These are phyloP conservation scores for Santalum album DNA, from an alignment of 164 flowering plant species.

Conservation along the genomic window DNA sequence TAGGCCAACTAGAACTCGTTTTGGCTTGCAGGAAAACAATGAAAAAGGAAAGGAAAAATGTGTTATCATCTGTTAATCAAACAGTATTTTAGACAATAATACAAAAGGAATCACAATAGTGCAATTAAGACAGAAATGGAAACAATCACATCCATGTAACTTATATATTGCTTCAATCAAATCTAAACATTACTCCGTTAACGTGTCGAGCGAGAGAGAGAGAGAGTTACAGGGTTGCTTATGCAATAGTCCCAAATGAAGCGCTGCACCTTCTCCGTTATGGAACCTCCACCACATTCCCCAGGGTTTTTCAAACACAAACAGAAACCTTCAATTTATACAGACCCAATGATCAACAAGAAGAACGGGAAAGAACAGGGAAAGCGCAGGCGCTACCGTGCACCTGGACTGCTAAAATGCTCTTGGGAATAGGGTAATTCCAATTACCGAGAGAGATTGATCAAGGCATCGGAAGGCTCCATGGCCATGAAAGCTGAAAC, in stretches of 20 bases:
- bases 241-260: constrained; percentile 63
- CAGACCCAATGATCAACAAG: neutral
- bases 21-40: too few relatives aligned
- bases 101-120: too few relatives aligned
- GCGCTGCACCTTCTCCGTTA: constrained; percentile 54
- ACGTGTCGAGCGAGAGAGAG: neutral
- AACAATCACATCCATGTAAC: too few relatives aligned
- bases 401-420: neutral
- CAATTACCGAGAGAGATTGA: constrained; percentile 50
- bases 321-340: neutral
- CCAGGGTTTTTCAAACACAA: constrained; percentile 13
- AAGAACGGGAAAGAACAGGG: neutral
- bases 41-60: too few relatives aligned
- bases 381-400: neutral
- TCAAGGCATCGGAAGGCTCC: constrained; percentile 61
- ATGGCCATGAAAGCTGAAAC: constrained; percentile 30
- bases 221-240: constrained; percentile 33
- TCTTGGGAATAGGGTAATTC: neutral
- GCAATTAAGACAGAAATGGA: too few relatives aligned
- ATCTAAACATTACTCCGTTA: neutral
- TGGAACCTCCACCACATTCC: constrained; percentile 57
- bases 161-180: too few relatives aligned
- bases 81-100: too few relatives aligned
- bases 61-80: too few relatives aligned
- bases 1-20: too few relatives aligned